Percentiles rank a stretch among this genome's conserved stretches.
Conservation (phyloP, 1,139 yeast genomes). For the Nadsonia commutata region DNA sequence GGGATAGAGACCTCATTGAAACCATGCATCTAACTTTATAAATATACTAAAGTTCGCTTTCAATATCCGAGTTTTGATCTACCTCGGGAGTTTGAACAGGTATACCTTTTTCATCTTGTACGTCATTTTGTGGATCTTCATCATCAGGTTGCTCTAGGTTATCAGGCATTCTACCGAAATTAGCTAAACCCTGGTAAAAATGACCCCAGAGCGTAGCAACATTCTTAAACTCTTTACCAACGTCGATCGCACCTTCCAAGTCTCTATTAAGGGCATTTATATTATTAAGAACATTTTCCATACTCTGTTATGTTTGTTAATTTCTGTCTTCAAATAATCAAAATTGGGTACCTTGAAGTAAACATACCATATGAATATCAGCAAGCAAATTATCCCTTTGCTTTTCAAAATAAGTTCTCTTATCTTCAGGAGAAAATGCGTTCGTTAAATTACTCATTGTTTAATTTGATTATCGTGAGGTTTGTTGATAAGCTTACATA, state of each 20-base stretch:
- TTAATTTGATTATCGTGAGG: background rate
- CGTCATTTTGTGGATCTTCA: background rate
- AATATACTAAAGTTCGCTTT: no score
- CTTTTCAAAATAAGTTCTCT: conserved; percentile 25
- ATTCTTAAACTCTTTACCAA: conserved; percentile 40
- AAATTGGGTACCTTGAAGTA: background rate
- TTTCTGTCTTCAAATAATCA: no score
- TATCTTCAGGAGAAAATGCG: conserved; percentile 6
- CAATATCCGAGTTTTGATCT: no score
- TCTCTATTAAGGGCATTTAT: conserved; percentile 37
- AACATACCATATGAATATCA: conserved; percentile 24
- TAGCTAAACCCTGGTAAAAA: conserved; percentile 28
- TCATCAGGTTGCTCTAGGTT: background rate
- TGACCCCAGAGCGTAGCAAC: conserved; percentile 37
- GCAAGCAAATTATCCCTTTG: conserved; percentile 30
- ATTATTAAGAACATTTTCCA: conserved; percentile 37
- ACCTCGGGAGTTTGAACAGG: no score
- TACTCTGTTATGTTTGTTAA: conserved; percentile 19
- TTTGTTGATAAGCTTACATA: background rate
- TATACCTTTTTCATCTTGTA: background rate
- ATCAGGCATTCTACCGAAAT: background rate
- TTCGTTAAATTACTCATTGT: conserved; percentile 3
- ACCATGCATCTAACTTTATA: no score
- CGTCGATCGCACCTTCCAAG: conserved; percentile 35
- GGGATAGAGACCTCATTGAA: no score